phyloP scores from a whole-genome alignment of 495 filamentous ascomycete genomes.

The Trichoderma erinaceum region DNA sequence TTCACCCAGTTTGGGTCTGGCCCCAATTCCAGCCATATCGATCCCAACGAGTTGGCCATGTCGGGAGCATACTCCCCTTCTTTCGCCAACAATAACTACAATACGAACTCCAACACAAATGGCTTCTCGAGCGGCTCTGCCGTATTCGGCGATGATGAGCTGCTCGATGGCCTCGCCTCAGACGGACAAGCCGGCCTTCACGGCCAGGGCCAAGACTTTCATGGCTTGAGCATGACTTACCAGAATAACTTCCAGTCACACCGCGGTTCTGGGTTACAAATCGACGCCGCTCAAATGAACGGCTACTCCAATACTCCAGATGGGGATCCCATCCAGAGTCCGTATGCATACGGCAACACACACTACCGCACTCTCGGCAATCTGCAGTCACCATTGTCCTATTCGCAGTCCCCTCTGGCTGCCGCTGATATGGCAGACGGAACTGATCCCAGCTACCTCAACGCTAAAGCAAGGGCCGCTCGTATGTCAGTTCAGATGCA shows the following conservation, averaged over 20 bases:
- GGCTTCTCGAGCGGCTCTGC: conserved; percentile 42
- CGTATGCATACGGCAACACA: conserved; percentile 49
- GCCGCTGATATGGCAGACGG: conserved; percentile 44
- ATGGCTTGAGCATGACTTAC: conserved; percentile 38
- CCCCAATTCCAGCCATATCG: conserved; percentile 59
- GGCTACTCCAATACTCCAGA: conserved; percentile 85
- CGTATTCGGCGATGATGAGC: conserved; percentile 57
- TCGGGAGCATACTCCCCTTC: conserved; percentile 33
- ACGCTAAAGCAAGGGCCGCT: conserved; percentile 35
- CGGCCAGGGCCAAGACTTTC: conserved; percentile 45
- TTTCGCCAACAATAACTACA: conserved; percentile 33
- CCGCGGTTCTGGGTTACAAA: conserved; percentile 31
- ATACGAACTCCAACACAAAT: conserved; percentile 30
- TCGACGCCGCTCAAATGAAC: conserved; percentile 54
- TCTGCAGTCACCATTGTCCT: conserved; percentile 46
- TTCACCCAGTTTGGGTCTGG: conserved; percentile 59
- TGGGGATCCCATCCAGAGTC: conserved; percentile 79
- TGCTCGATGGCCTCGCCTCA: conserved; percentile 51
- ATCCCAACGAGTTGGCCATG: conserved; percentile 83
- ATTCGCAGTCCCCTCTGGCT: conserved; percentile 45
- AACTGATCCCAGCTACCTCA: conserved; percentile 46
- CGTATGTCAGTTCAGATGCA: conserved; percentile 56
- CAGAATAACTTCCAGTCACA: conserved; percentile 42
- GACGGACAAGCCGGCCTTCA: conserved; percentile 41
- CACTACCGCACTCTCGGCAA: conserved; percentile 47